Conservation (phyloP, 192 early-diverging fungal genomes). For the Rhizoclosmatium sp. region DNA sequence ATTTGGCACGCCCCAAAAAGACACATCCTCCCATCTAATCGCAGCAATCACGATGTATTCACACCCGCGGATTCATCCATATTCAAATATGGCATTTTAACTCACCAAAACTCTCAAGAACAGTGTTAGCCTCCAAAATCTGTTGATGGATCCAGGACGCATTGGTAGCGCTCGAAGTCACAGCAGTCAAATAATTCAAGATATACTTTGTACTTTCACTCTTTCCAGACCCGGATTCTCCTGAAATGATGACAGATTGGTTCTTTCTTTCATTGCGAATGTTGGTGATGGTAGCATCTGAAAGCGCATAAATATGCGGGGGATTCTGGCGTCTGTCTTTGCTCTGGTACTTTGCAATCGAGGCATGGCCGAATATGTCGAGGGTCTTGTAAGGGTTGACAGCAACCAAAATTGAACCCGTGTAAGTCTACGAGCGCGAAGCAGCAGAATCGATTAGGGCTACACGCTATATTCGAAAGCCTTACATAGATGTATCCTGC, state of each 20-base stretch:
- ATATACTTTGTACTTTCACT: conserved; percentile 69
- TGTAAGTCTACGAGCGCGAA: conserved; percentile 51
- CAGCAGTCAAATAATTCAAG: conserved; percentile 59
- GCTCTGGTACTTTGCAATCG: conserved; percentile 52
- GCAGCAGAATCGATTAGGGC: not conserved
- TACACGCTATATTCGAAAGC: not conserved
- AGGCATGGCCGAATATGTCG: conserved; percentile 51
- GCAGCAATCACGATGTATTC: conserved; percentile 5
- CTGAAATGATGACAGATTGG: conserved; percentile 64
- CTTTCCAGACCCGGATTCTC: conserved; percentile 67
- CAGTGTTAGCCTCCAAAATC: conserved; percentile 66
- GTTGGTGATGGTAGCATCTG: conserved; percentile 58
- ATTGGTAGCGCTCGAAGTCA: conserved; percentile 45
- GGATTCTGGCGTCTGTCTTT: conserved; percentile 49
- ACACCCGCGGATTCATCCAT: not conserved
- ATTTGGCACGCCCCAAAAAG: too few species aligned
- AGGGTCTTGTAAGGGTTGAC: conserved; percentile 60
- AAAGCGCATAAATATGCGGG: conserved; percentile 65
- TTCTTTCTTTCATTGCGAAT: conserved; percentile 48
- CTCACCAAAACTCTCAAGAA: conserved; percentile 64
- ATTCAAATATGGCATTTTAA: conserved; percentile 6
- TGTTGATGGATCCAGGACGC: conserved; percentile 67
- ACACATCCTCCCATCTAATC: too few species aligned
- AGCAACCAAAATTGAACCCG: conserved; percentile 62
- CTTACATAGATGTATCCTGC: conserved; percentile 90